phyloP scores from a whole-genome alignment of 2,329 filamentous ascomycete genomes.

The Thermoascus crustaceus region DNA sequence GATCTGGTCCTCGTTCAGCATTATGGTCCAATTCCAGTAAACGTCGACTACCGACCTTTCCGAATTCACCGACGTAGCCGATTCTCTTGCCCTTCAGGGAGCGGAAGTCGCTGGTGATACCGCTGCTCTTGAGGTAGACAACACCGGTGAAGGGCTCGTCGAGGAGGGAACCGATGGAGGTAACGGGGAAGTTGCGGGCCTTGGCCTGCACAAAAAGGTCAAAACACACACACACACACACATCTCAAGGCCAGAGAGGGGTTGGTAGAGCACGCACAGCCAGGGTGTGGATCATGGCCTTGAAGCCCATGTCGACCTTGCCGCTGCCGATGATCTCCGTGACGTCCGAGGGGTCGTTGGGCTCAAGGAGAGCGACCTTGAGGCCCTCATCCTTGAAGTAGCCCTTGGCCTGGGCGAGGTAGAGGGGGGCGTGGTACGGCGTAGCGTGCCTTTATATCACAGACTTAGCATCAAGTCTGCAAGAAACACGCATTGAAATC shows the following conservation, averaged over 20 bases:
- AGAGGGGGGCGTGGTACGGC: slow-evolving; percentile 70
- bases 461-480: slow-evolving; percentile 11
- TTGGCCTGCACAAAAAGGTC: slow-evolving; percentile 49
- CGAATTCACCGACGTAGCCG: slow-evolving; percentile 73
- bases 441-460: slow-evolving; percentile 59
- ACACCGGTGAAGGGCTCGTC: slow-evolving; percentile 75
- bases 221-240: background rate
- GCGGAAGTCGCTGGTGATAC: slow-evolving; percentile 67
- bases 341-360: slow-evolving; percentile 72
- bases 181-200: slow-evolving; percentile 64
- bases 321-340: slow-evolving; percentile 71
- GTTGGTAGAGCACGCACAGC: slow-evolving; percentile 43
- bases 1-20: slow-evolving; percentile 41
- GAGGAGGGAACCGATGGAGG: slow-evolving; percentile 64
- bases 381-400: slow-evolving; percentile 68
- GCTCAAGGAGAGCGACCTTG: slow-evolving; percentile 68
- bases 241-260: too few species aligned
- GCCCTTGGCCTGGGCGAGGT: slow-evolving; percentile 67
- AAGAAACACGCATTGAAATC: background rate
- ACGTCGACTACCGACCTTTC: slow-evolving; percentile 46
- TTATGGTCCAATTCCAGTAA: background rate
- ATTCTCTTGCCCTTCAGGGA: slow-evolving; percentile 69
- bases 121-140: slow-evolving; percentile 65
- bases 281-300: slow-evolving; percentile 76
- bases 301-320: slow-evolving; percentile 72